Evolutionary conservation across 176 grass and related monocot species (phyloP).

Genomic region (Phyllostachys edulis): DNA sequence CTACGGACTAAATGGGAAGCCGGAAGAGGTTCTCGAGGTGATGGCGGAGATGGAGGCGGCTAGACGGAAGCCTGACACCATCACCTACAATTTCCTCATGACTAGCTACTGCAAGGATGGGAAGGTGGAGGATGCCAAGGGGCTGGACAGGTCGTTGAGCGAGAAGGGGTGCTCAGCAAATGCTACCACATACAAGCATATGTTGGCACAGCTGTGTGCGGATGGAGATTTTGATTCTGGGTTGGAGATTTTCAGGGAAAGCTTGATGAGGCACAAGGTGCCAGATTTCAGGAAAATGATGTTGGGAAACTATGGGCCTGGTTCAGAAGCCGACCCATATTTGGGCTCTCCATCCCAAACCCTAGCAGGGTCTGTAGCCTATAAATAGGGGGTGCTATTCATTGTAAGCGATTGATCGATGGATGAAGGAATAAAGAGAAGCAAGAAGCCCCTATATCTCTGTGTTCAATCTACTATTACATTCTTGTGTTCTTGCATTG

Average conservation of each 20-base stretch:
- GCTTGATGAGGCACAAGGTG: slow-evolving; percentile 43
- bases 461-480: too few relatives aligned
- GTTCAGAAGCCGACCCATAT: too few relatives aligned
- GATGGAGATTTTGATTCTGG: slow-evolving; percentile 54
- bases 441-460: too few relatives aligned
- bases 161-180: slow-evolving; percentile 52
- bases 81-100: slow-evolving; percentile 83
- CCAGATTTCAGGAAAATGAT: slow-evolving; percentile 46
- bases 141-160: slow-evolving; percentile 41
- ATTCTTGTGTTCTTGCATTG: too few relatives aligned
- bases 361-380: too few relatives aligned
- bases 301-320: too few relatives aligned
- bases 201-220: slow-evolving; percentile 42
- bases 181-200: slow-evolving; percentile 43
- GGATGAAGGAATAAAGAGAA: too few relatives aligned
- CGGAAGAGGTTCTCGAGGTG: slow-evolving; percentile 40
- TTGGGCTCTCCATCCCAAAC: too few relatives aligned
- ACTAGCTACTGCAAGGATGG: slow-evolving; percentile 48
- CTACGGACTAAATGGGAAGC: slow-evolving; percentile 28
- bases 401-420: too few relatives aligned
- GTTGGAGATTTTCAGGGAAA: slow-evolving; percentile 53
- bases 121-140: slow-evolving; percentile 50
- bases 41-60: slow-evolving; percentile 57
- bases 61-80: slow-evolving; percentile 49
- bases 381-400: too few relatives aligned